Evolutionary conservation across 2,329 filamentous ascomycete species (phyloP), one percentile per base, ranked within the genome.

Genomic region (Colletotrichum theobromicola): DNA sequence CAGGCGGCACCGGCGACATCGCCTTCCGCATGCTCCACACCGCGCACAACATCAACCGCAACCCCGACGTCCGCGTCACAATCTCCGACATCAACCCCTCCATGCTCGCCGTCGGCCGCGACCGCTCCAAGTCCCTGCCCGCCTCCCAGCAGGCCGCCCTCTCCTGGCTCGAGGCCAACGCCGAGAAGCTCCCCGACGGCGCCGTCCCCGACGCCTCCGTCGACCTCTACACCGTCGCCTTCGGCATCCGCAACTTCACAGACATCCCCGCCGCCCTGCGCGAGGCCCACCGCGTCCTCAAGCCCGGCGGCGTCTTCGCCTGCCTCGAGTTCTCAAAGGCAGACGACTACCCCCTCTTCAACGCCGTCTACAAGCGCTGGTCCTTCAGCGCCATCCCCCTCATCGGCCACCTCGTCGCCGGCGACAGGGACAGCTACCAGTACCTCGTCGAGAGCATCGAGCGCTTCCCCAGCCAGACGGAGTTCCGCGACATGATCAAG

Each of bases 381-480:
- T 98, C 95, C 75, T 99, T 99, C 83, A 90, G 92, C 74, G 95
- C 95, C 15, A 99, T 99, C 77, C 97, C 97, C 0, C 84, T 99
- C 78, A 98, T 99, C 80, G 97, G 97, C 4, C 96, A 99, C 86
- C 82, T 99, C 75, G 96, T 99, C 18, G 96, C 97, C 2, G 95
- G 95, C 8, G 97, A 99, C 83, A 89, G 96, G 71, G 96, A 97
- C 81, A 98, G 95, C 83, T 99, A 99, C 84, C 97, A 99, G 88
- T 99, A 99, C 85, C 89, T 99, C 12, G 97, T 99, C 12, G 97
- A 99, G 89, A 98, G 96, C 84, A 99, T 99, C 83, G 96, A 98
- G 85, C 88, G 91, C 62, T 98, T 98, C 82, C 97, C 97, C 0
- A 93, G 88, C 78, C 97, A 99, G 87, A 89, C 92, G 67, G 92